Percentiles rank a stretch among this genome's conserved stretches.
Evolutionary conservation across 2,329 filamentous ascomycete genomes (phyloP).

Genomic region (Chaetomium strumarium): DNA sequence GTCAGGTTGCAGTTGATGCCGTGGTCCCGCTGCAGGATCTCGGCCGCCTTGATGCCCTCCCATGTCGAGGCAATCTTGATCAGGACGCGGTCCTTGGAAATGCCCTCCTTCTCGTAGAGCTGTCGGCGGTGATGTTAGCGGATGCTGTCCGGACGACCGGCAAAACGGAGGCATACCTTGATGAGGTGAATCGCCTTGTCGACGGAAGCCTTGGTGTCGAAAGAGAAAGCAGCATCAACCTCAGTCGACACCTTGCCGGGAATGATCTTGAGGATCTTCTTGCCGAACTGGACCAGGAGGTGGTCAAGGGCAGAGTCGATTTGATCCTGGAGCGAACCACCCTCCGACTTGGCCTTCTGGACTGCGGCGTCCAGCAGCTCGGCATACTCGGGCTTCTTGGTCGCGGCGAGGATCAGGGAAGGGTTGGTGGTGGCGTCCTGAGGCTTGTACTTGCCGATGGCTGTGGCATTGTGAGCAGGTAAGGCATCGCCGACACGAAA

Average conservation of each 20-base stretch:
- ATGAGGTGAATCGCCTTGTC: constrained; percentile 97
- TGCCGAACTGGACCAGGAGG: constrained; percentile 95
- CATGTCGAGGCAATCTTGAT: constrained; percentile 99
- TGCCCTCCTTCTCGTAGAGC: constrained; percentile 91
- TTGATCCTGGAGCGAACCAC: constrained; percentile 66
- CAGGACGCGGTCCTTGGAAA: constrained; percentile 87
- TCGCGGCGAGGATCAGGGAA: constrained; percentile 93
- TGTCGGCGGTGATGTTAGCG: constrained; percentile 33
- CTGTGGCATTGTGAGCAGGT: constrained; percentile 41
- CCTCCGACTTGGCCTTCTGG: constrained; percentile 74
- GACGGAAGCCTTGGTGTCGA: constrained; percentile 86
- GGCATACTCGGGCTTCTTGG: constrained; percentile 96
- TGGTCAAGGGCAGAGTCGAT: constrained; percentile 87
- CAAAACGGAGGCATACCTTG: constrained; percentile 53
- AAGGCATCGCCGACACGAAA: not conserved
- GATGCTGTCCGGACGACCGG: too few species aligned
- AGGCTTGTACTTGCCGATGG: constrained; percentile 99
- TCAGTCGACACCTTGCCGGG: constrained; percentile 98
- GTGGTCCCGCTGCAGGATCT: constrained; percentile 93
- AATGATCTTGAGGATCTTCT: constrained; percentile 93
- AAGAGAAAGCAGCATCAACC: constrained; percentile 93
- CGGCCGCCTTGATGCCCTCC: constrained; percentile 98
- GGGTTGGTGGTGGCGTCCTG: constrained; percentile 99
- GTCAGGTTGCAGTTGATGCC: constrained; percentile 98
- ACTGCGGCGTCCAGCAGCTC: constrained; percentile 83